Evolutionary conservation across 2,329 filamentous ascomycete genomes (phyloP).

Genomic region (Colletotrichum orbiculare): DNA sequence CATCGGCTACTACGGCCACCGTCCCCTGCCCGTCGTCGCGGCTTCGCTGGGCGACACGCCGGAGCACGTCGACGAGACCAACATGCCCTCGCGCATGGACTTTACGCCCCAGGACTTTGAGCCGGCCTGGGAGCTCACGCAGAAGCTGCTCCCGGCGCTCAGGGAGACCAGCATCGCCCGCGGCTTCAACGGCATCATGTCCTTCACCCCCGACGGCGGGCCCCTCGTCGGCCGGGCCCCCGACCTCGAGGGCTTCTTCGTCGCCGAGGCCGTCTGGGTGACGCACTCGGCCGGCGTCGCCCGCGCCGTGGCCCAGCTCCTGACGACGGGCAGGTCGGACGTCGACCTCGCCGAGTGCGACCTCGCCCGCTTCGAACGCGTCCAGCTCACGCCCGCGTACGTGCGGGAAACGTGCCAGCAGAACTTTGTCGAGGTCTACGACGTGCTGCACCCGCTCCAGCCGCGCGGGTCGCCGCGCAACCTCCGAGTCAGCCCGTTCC

Average conservation of each 20-base stretch:
- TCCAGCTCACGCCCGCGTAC: slow-evolving; percentile 67
- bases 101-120: slow-evolving; percentile 71
- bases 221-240: slow-evolving; percentile 69
- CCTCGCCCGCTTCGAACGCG: slow-evolving; percentile 69
- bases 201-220: slow-evolving; percentile 73
- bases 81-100: slow-evolving; percentile 71
- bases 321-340: slow-evolving; percentile 65
- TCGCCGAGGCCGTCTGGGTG: slow-evolving; percentile 75
- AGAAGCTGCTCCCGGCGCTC: slow-evolving; percentile 65
- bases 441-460: slow-evolving; percentile 71
- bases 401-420: slow-evolving; percentile 68
- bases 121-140: slow-evolving; percentile 67
- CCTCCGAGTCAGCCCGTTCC: slow-evolving; percentile 69
- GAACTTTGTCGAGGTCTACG: slow-evolving; percentile 73
- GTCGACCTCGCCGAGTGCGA: slow-evolving; percentile 71
- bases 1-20: slow-evolving; percentile 73
- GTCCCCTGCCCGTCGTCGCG: slow-evolving; percentile 69
- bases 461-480: slow-evolving; percentile 67
- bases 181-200: slow-evolving; percentile 75
- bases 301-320: slow-evolving; percentile 66
- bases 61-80: slow-evolving; percentile 63
- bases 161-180: slow-evolving; percentile 62
- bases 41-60: slow-evolving; percentile 64
- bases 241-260: slow-evolving; percentile 69
- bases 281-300: slow-evolving; percentile 74